A percentile compares a stretch with the other conserved stretches of the same genome.
Evolutionary conservation across 345 rosid species (phyloP).

Genomic region (Bruguiera gymnorhiza): DNA sequence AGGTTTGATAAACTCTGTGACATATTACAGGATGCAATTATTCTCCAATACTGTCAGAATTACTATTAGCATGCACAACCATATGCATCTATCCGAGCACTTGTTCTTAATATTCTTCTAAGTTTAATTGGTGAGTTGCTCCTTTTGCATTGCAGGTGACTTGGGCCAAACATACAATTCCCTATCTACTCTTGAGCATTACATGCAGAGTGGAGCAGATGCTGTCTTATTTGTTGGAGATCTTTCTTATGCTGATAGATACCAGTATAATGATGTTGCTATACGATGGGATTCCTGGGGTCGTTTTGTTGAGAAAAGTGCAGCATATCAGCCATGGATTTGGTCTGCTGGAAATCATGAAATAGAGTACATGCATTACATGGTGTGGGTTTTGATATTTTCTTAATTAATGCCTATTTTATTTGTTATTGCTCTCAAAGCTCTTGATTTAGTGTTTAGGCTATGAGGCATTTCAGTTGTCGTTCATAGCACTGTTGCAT

Average conservation of each 20-base stretch:
- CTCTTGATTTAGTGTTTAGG: no score
- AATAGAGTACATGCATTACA: constrained; percentile 82
- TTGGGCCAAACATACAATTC: constrained; percentile 96
- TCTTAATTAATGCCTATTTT: neutral
- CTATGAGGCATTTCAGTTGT: no score
- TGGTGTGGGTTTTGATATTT: constrained; percentile 46
- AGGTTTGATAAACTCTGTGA: no score
- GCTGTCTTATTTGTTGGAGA: constrained; percentile 87
- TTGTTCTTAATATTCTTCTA: neutral
- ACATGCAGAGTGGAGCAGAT: constrained; percentile 77
- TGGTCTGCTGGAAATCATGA: constrained; percentile 98
- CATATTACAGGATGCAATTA: no score
- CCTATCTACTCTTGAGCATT: constrained; percentile 81
- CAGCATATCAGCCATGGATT: constrained; percentile 95
- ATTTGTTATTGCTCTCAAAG: no score
- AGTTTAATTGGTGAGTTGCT: neutral
- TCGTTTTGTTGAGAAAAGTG: constrained; percentile 72
- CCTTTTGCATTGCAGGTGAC: constrained; percentile 58
- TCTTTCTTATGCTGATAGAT: constrained; percentile 94
- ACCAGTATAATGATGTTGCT: constrained; percentile 71
- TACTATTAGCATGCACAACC: neutral
- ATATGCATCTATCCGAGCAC: neutral
- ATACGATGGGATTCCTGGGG: constrained; percentile 95
- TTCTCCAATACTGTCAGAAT: no score
- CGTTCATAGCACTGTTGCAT: neutral